Evolutionary conservation across 805 yeast genomes (phyloP), one percentile per base, ranked within the genome.

Genomic region (Spathaspora sp.): DNA sequence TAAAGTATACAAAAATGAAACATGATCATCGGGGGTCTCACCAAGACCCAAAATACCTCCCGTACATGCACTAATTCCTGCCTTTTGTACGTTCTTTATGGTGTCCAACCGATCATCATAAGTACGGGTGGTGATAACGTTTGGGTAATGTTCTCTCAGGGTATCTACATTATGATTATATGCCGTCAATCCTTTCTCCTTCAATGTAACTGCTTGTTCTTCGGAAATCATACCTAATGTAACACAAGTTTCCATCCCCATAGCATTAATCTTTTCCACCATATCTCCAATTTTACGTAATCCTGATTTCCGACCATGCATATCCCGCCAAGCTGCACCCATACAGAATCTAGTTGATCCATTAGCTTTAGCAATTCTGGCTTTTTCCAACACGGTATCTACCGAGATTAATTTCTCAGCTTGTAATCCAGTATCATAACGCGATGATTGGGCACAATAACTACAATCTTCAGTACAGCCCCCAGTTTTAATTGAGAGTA

Each of bases 311-410:
- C 94, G 73, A 16, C 94, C 93, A 47, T 73, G 72, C 94, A 87
- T 87, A 55, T 86, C 93, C 64, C 94, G 77, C 94, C 93, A 88
- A 1, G 94, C 94, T 10, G 93, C 89, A 46, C 94, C 94, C 83
- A 87, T 80, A 63, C 94, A 87, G 62, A 87, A 87, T 56, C 94
- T 73, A 0, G 94, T 87, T 1, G 87, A 78, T 0, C 93, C 93
- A 56, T 86, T 86, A 5, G 59, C 70, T 58, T 85, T 83, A 11
- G 94, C 92, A 48, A 75, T 77, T 49, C 67, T 70, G 1, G 94
- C 94, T 31, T 81, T 85, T 48, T 69, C 73, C 57, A 84, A 66
- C 1, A 87, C 92, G n/a, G 75, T 75, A 5, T 85, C 90, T 10
- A 86, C 61, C 23, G 74, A 67, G 12, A 86, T 75, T 69, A 86